phyloP scores from a whole-genome alignment of 2,329 filamentous ascomycete species.

The Trichoderma guizhouense region DNA sequence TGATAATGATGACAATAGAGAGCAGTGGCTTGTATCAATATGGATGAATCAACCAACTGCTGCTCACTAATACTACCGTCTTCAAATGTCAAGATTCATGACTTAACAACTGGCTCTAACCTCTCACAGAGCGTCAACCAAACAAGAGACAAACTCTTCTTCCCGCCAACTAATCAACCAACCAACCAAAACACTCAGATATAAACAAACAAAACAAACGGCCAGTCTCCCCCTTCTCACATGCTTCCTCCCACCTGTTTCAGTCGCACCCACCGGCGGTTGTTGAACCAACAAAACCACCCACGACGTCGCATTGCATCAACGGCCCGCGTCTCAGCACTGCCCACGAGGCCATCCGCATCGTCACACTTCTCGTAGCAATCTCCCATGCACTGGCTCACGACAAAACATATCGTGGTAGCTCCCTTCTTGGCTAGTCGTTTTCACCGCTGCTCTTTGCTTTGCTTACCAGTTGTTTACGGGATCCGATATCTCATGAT shows the following conservation, averaged over 20 bases:
- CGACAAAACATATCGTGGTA: neutral
- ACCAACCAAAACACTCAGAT: neutral
- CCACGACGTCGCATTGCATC: neutral
- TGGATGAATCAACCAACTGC: neutral
- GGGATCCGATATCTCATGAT: conserved; percentile 1
- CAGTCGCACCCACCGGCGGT: conserved; percentile 13
- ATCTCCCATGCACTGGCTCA: neutral
- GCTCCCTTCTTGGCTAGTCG: neutral
- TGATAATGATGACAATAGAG: neutral
- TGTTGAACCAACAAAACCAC: conserved; percentile 6
- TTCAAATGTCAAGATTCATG: neutral
- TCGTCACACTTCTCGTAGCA: neutral
- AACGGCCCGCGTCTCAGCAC: neutral
- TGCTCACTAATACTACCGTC: neutral
- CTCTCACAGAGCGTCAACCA: neutral
- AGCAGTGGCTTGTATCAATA: neutral
- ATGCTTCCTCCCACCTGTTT: conserved; percentile 10
- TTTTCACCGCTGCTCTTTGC: neutral
- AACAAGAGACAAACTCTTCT: neutral
- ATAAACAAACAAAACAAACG: neutral
- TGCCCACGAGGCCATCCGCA: neutral
- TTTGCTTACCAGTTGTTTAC: neutral
- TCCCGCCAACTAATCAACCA: neutral
- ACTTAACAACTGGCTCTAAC: neutral
- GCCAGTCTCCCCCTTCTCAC: neutral